A percentile compares a stretch with the other conserved stretches of the same genome.
phyloP scores from a whole-genome alignment of 2,329 filamentous ascomycete species.

The Neoscytalidium dimidiatum region DNA sequence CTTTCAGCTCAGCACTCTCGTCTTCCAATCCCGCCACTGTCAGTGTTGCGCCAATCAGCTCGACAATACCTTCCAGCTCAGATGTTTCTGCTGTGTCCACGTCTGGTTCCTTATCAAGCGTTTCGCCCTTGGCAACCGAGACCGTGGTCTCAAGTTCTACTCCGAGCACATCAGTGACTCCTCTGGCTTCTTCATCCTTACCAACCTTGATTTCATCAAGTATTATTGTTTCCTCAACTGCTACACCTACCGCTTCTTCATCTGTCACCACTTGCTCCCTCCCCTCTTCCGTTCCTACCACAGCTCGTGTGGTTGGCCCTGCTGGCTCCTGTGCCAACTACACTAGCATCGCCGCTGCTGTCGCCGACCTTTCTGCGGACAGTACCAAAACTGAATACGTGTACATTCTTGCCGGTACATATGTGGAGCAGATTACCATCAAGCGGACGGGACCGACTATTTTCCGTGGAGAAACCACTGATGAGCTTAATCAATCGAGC shows the following conservation, averaged over 20 bases:
- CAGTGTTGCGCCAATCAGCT: no score
- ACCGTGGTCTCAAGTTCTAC: neutral
- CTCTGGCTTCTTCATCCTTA: slow-evolving; percentile 19
- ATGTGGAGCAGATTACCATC: neutral
- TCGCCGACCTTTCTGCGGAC: neutral
- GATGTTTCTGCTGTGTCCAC: neutral
- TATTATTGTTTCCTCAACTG: neutral
- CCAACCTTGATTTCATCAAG: neutral
- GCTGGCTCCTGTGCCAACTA: slow-evolving; percentile 3
- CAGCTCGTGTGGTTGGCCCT: neutral
- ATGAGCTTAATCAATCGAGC: neutral
- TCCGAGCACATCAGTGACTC: slow-evolving; percentile 2
- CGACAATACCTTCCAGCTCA: neutral
- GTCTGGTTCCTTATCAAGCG: neutral
- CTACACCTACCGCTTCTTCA: neutral
- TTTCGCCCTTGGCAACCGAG: slow-evolving; percentile 15
- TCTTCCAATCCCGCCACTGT: neutral
- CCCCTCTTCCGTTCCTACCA: neutral
- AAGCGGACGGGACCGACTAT: neutral
- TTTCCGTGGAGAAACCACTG: neutral
- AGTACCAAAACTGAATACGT: neutral
- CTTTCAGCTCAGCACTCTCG: neutral
- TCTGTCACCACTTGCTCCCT: no score
- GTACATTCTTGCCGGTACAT: slow-evolving; percentile 1
- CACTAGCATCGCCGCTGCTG: slow-evolving; percentile 1